Conservation (phyloP, 2,329 filamentous ascomycete species). For the Venturia pyrina region DNA sequence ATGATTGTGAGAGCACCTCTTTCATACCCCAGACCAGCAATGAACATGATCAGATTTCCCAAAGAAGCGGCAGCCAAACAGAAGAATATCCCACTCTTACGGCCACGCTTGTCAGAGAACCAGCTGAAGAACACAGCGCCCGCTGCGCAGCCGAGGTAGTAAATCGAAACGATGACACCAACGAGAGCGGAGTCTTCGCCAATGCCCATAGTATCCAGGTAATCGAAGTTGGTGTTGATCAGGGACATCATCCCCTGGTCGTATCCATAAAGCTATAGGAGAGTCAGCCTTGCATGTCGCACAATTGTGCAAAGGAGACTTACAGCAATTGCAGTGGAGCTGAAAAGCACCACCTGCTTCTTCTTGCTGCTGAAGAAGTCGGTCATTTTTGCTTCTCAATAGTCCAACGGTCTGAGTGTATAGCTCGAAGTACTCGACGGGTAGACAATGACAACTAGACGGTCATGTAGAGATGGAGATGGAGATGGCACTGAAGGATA, state of each 20-base stretch:
- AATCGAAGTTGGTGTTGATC: constrained; percentile 45
- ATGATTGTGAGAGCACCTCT: constrained; percentile 37
- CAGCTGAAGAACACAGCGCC: constrained; percentile 48
- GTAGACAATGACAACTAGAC: not conserved
- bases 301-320: constrained; percentile 36
- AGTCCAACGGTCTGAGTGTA: not conserved
- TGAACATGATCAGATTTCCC: constrained; percentile 52
- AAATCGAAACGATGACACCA: constrained; percentile 50
- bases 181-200: constrained; percentile 40
- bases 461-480: not conserved
- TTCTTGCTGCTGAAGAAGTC: constrained; percentile 24
- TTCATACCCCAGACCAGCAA: constrained; percentile 39
- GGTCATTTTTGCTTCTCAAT: not conserved
- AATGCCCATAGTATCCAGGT: constrained; percentile 49
- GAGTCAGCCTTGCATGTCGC: not conserved
- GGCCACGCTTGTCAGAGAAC: constrained; percentile 43
- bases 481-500: not conserved
- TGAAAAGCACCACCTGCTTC: constrained; percentile 42
- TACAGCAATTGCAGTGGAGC: constrained; percentile 43
- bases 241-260: constrained; percentile 41
- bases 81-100: constrained; percentile 46
- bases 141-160: constrained; percentile 51
- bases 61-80: constrained; percentile 44
- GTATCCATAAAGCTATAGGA: constrained; percentile 13
- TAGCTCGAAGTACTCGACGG: too few species aligned